Base-by-base conservation (phyloP, 805 yeast species). In the Candida ortonii region DNA sequence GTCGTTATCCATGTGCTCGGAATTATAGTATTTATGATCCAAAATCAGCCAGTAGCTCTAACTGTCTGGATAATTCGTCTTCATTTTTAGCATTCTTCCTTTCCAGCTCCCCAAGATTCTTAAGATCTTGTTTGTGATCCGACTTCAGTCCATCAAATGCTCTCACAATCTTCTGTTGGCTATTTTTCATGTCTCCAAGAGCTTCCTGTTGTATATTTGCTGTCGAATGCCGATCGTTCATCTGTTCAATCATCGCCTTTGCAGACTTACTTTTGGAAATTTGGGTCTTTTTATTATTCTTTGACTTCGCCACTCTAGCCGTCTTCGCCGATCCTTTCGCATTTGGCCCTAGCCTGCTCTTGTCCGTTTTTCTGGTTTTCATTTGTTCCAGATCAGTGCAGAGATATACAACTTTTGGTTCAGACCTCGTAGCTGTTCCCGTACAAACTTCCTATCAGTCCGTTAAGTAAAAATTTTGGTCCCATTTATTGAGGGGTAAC, bases 41-140 rank as follows among this genome's bases (percentile, higher is more conserved):
- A 55, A 73, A 63, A 4, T 67, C 75, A 13, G 69, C 64, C 14
- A 74, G 59, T 45, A 72, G 41, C 37, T 73, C 77, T 39, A 74
- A 44, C 50, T 74, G 79, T 29, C 53, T 53, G 12, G 63, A 56
- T 21, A 74, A 43, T 33, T 71, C 77, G 24, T 52, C 47, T n/a
- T 68, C 68, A 4, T 65, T 61, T 39, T 53, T 40, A 43, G 61
- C 58, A 19, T 59, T 53, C 28, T 48, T 41, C 17, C 49, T 51
- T 29, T 52, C 47, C 3, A 29, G 34, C 11, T 41, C 31, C 21
- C 37, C 32, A 6, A 41, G 23, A 6, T 46, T 53, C 33, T 59
- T 51, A 24, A 53, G 53, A 40, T 73, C 77, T 28, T 52, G 48
- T 35, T 52, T 46, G 41, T 66, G 61, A 35, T 68, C 76, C n/a